Evolutionary conservation across 768 basidiomycete genomes (phyloP), one percentile per base, ranked within the genome.

Genomic region (Tricholoma hemisulphureum): DNA sequence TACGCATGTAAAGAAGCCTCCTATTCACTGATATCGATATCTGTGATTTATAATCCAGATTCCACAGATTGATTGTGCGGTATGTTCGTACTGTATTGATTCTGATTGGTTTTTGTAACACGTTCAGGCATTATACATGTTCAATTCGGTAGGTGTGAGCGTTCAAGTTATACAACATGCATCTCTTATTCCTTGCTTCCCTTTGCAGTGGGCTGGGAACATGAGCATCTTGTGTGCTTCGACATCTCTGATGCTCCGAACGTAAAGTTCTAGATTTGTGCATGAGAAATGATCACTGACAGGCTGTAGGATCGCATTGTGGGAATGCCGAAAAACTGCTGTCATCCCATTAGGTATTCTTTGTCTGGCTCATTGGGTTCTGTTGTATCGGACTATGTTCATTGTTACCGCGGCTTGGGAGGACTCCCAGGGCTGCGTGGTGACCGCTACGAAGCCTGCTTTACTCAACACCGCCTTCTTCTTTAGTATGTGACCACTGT

Each of bases 351-450:
- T 90, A 37, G 75, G 80, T 21, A 57, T 80, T 20, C 74, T 89
- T 11, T 85, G 82, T 60, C 61, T 86, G 28, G 84, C 77, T 2
- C 87, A 89, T 58, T 89, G 86, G 85, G 79, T 74, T 1, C 73
- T 90, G 32, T 73, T 89, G 18, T 87, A 85, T 59, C 82, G 89
- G 29, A 84, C 83, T 11, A 87, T 88, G 84, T 83, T 87, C 68
- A 78, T 87, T 28, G 83, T 91, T 28, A 69, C 75, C 10, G 83
- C 87, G 0, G 64, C 72, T 32, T 86, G 85, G 83, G 77, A 80
- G 28, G 63, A 73, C n/a, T 57, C 56, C 2, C 56, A 67, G 20
- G 60, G 73, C 1, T 90, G 89, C 59, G 69, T 78, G 35, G 82
- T 90, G 45, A 73, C 69, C 26, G 74, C 75, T 20, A 83, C 83